phyloP scores from a whole-genome alignment of 441 rosid genomes.

The Jatropha multifida region DNA sequence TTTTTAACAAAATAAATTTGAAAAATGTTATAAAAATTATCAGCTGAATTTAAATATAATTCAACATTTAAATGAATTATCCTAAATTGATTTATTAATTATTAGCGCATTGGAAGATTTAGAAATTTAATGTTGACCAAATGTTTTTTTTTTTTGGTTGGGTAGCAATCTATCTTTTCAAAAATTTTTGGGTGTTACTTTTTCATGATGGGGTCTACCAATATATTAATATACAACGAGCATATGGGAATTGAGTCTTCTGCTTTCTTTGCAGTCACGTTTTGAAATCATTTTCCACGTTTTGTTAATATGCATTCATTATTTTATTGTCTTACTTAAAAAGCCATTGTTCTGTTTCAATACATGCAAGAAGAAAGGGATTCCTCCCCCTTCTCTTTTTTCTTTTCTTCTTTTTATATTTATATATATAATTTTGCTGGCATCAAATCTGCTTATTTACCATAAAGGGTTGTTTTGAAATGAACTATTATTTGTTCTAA shows the following conservation, averaged over 20 bases:
- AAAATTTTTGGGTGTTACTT: background rate
- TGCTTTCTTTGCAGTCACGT: conserved; percentile 2
- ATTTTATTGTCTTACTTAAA: background rate
- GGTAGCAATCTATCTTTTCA: background rate
- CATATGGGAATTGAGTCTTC: background rate
- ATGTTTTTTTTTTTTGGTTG: background rate
- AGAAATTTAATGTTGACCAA: conserved; percentile 39
- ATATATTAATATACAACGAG: too few relatives aligned
- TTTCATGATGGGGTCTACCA: background rate
- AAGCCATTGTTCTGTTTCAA: background rate
- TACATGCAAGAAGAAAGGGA: background rate
- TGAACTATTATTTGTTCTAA: too few relatives aligned
- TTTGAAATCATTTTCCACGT: conserved; percentile 17
- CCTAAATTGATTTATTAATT: too few relatives aligned
- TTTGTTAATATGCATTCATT: background rate
- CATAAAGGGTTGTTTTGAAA: too few relatives aligned
- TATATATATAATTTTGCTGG: too few relatives aligned
- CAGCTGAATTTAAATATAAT: too few relatives aligned
- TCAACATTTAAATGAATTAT: too few relatives aligned
- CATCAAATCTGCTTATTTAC: too few relatives aligned
- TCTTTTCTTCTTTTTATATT: too few relatives aligned
- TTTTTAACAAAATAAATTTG: too few relatives aligned
- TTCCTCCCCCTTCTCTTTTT: background rate
- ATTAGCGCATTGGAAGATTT: background rate
- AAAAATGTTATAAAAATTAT: too few relatives aligned